Evolutionary conservation across 2,329 filamentous ascomycete species (phyloP).

Genomic region (Diplocarpon mali): DNA sequence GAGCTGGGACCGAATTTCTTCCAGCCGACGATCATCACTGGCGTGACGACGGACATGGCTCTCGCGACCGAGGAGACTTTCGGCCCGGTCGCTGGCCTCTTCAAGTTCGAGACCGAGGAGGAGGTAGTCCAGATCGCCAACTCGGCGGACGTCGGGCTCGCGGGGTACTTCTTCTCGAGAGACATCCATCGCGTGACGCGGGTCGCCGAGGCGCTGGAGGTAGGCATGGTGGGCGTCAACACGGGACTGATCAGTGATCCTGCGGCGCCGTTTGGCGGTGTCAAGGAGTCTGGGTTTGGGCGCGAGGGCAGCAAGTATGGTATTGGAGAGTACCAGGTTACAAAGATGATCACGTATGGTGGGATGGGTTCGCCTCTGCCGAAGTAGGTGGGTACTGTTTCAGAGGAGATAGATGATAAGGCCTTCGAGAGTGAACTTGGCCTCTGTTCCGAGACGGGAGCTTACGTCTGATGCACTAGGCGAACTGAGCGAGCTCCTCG

Average conservation of each 20-base stretch:
- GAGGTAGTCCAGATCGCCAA: constrained; percentile 84
- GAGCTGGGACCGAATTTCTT: constrained; percentile 80
- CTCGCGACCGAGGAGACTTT: constrained; percentile 88
- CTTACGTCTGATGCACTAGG: no score
- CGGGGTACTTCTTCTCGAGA: constrained; percentile 82
- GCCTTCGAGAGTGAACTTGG: no score
- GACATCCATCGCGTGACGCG: constrained; percentile 49
- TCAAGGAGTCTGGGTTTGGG: constrained; percentile 46
- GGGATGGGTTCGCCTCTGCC: constrained; percentile 50
- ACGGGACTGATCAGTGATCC: constrained; percentile 52
- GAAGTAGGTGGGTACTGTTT: constrained; percentile 9
- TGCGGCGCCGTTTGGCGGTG: constrained; percentile 44
- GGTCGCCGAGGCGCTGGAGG: constrained; percentile 61
- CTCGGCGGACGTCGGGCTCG: constrained; percentile 70
- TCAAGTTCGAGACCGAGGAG: constrained; percentile 78
- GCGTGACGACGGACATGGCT: constrained; percentile 77
- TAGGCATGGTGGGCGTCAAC: constrained; percentile 82
- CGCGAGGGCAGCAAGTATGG: constrained; percentile 44
- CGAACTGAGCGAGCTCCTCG: no score
- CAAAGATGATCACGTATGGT: constrained; percentile 40
- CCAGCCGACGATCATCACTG: constrained; percentile 77
- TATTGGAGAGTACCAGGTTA: constrained; percentile 40
- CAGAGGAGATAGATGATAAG: no score
- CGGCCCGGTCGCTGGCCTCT: constrained; percentile 82
- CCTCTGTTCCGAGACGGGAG: no score